Percentiles rank a stretch among this genome's conserved stretches.
These are phyloP conservation scores for Schrenkiella parvula DNA, from an alignment of 345 rosid species.

Conservation along the genomic window DNA sequence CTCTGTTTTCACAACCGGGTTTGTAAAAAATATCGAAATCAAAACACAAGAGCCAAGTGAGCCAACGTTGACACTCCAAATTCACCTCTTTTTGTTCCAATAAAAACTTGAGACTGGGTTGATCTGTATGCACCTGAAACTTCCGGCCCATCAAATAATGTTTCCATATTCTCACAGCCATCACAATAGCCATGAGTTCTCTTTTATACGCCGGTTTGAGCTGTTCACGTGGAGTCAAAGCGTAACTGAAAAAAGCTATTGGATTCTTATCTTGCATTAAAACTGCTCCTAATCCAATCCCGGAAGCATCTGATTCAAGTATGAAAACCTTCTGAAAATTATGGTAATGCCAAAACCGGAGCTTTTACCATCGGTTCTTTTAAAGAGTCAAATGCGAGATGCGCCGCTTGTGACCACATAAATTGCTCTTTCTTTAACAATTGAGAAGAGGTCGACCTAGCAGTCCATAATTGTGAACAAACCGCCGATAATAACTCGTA, in stretches of 20 bases:
- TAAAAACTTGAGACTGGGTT: background rate
- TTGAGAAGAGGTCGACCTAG: background rate
- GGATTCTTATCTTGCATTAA: background rate
- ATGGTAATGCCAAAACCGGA: background rate
- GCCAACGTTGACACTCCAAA: background rate
- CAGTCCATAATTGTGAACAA: background rate
- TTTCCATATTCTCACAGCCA: background rate
- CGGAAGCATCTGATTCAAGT: background rate
- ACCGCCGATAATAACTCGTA: background rate
- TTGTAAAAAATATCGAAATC: background rate
- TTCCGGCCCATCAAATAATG: background rate
- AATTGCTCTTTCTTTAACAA: background rate
- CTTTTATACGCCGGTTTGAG: background rate
- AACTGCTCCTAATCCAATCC: background rate
- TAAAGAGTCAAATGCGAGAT: background rate
- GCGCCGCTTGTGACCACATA: background rate
- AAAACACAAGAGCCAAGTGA: background rate
- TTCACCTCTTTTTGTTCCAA: background rate
- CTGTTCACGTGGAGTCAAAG: background rate
- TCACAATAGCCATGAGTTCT: background rate
- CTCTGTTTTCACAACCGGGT: background rate
- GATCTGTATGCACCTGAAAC: background rate
- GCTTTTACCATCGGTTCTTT: too few relatives aligned
- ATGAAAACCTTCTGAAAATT: background rate
- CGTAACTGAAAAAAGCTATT: background rate